These are phyloP conservation scores for Rhizopogon vesiculosus DNA, from an alignment of 768 basidiomycete genomes.

Conservation along the genomic window DNA sequence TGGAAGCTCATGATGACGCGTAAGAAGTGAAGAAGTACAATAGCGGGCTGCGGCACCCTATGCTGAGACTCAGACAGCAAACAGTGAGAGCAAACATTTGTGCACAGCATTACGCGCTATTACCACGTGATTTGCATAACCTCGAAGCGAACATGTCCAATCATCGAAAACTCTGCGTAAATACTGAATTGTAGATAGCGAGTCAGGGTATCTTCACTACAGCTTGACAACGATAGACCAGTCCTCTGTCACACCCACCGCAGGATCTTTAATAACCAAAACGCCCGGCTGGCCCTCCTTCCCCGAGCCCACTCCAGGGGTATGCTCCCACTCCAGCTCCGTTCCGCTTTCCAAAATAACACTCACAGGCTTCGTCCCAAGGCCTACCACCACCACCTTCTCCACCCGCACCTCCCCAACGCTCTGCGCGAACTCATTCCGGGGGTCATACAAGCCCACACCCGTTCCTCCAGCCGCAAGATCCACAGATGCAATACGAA, in stretches of 20 bases:
- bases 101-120: too few relatives aligned
- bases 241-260: conserved; percentile 49
- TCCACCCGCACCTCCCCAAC: conserved; percentile 73
- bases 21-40: background rate
- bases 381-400: conserved; percentile 74
- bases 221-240: conserved; percentile 51
- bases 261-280: conserved; percentile 76
- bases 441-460: conserved; percentile 43
- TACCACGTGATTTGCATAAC: too few relatives aligned
- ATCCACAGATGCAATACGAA: conserved; percentile 49
- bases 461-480: conserved; percentile 46
- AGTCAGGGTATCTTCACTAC: conserved; percentile 2
- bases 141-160: too few relatives aligned
- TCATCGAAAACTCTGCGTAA: too few relatives aligned
- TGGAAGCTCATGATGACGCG: conserved; percentile 41
- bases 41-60: background rate
- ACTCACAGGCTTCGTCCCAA: conserved; percentile 54
- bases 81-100: too few relatives aligned
- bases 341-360: conserved; percentile 46
- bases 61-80: too few relatives aligned
- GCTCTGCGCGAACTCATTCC: conserved; percentile 65
- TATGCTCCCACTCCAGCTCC: conserved; percentile 67
- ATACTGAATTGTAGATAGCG: background rate
- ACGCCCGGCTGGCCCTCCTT: conserved; percentile 64
- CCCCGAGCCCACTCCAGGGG: conserved; percentile 50